Base-by-base conservation (phyloP, 176 grass and related monocot genomes). In the Aechmea fasciata region DNA sequence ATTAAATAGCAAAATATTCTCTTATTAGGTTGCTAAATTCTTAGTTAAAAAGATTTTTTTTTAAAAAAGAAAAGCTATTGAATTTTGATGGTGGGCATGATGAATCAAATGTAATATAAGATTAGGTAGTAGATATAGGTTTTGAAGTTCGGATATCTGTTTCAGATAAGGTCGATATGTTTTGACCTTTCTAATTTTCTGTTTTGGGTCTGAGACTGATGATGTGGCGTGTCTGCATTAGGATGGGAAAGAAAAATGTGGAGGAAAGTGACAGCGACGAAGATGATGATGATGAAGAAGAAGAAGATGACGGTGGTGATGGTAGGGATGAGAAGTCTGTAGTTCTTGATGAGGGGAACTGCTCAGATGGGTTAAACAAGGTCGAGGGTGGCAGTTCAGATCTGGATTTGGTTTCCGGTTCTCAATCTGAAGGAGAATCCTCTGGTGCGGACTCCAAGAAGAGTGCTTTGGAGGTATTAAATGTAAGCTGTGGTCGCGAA, bases 231-330 rank as follows among this genome's bases (percentile, higher is more conserved):
- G 65, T 52, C 78, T 78, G 2, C 82, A 41, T 48, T 76, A 99
- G 94, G 94, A 49, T 99, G 84, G 94, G 94, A 12, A 92, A 97
- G 77, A 87, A 92, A 19, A 99, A 88, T 49, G 57, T 87, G 69
- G 84, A 79, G 68, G 82, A 85, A 13, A 83, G 77, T 64, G 92
- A 89, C 62, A 87, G 73, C 51, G 79, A 87, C 51, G 59, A 81
- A 66, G 72, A 82, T 76, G 71, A 67, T 51, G 89, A 81, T 63
- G 64, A 87, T 71, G 81, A 84, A 15, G 33, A 41, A 6, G 29
- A 33, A 33, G 33, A 26, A 26, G 25, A 26, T 26, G 78, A 77
- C 62, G 81, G 77, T 50, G 70, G 13, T 22, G 74, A 80, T 68
- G 69, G 3, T 57, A 59, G 65, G 11, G 81, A 90, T 47, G 65